Conservation (phyloP, 352 stramenopile genomes). For the Pythium utonaiense region DNA sequence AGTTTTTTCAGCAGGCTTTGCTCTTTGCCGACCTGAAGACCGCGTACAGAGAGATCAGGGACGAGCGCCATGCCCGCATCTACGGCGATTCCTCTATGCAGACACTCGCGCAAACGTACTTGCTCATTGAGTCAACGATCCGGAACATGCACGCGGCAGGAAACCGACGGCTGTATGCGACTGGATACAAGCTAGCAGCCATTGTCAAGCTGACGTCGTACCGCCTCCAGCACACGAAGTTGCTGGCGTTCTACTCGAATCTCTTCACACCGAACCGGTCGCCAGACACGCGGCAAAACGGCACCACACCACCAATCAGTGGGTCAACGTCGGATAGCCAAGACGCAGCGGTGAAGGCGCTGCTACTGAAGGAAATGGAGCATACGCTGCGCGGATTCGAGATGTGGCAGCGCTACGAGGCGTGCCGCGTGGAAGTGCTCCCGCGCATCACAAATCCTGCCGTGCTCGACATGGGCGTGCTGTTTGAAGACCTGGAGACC, state of each 20-base stretch:
- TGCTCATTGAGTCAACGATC: conserved; percentile 79
- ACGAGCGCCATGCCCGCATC: conserved; percentile 53
- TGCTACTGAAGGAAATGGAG: conserved; percentile 84
- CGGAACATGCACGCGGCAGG: conserved; percentile 55
- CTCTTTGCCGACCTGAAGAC: conserved; percentile 77
- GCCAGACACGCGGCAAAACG: conserved; percentile 66
- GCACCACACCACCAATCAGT: conserved; percentile 66
- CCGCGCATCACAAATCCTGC: conserved; percentile 73
- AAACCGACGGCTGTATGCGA: conserved; percentile 56
- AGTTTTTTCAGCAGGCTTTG: conserved; percentile 83
- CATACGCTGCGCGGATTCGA: conserved; percentile 82
- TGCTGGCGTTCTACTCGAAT: conserved; percentile 79
- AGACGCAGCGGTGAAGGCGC: conserved; percentile 60
- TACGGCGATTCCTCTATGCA: conserved; percentile 64
- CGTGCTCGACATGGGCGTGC: conserved; percentile 55
- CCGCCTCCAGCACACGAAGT: conserved; percentile 75
- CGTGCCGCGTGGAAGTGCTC: conserved; percentile 61
- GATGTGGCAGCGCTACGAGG: conserved; percentile 84
- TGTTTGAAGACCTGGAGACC: conserved; percentile 69
- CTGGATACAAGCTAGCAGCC: conserved; percentile 81
- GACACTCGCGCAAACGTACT: conserved; percentile 73
- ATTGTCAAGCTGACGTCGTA: conserved; percentile 81
- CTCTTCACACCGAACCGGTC: conserved; percentile 74
- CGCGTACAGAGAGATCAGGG: conserved; percentile 67
- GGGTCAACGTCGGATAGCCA: conserved; percentile 45